Evolutionary conservation across 2,329 filamentous ascomycete species (phyloP), one percentile per base, ranked within the genome.

Genomic region (Geosmithia putterillii): DNA sequence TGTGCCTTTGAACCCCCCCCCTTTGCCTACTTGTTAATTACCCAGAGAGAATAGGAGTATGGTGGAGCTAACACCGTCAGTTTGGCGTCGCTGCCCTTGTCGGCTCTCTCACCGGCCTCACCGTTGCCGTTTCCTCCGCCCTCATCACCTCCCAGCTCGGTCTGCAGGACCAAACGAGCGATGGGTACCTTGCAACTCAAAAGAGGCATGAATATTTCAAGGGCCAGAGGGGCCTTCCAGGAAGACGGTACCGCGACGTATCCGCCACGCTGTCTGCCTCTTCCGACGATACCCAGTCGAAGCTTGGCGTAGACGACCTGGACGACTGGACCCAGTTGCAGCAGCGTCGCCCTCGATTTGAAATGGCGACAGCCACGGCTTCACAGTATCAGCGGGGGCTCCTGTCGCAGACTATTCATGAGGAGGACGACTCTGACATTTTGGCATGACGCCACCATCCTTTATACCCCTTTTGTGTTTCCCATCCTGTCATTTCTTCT

Each of bases 51-150:
- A 40, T 38, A 40, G 8, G 19, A 19, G 15, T 25, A 25, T 25
- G 23, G 10, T 7, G 23, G 23, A 32, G 3, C 28, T 28, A 12
- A 23, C 41, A 17, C 17, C 38, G 22, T 4, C 44, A 70, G 66
- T 67, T 88, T 40, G 79, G 78, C 41, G 71, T 79, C 20, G 86
- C 84, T 7, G 70, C 75, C 25, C 59, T 84, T 17, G 68, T 86
- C 42, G 86, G 86, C n/a, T 62, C 80, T 42, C 42, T 76, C 10
- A 65, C 79, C 22, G 85, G 83, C 42, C 58, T 79, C 42, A 50
- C 74, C 17, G 59, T 88, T 38, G 71, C 76, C 53, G 61, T 76
- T 43, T 66, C 69, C 17, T 81, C 78, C 45, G 66, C 64, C 45
- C 54, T 73, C 45, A 57, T 84, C 42, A 68, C 73, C 5, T 66